phyloP scores from a whole-genome alignment of 805 yeast genomes.

The Wickerhamomyces chambardii region DNA sequence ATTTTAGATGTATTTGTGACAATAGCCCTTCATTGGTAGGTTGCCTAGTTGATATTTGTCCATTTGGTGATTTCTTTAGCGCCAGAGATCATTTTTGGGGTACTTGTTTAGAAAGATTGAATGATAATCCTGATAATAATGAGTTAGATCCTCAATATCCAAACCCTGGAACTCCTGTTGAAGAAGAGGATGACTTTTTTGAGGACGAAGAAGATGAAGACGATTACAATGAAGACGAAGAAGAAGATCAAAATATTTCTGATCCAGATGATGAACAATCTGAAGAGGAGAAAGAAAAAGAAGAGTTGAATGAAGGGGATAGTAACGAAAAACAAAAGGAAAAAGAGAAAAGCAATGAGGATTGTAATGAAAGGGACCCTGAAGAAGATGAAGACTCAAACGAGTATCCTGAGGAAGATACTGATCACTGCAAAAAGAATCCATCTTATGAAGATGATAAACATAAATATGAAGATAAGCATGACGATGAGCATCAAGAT shows the following conservation, averaged over 20 bases:
- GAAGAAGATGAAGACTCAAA: conserved; percentile 1
- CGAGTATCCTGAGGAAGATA: background rate
- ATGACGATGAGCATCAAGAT: conserved; percentile 3
- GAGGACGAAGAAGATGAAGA: background rate
- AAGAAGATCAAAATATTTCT: too few relatives aligned
- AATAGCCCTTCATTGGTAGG: conserved; percentile 28
- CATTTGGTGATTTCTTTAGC: conserved; percentile 29
- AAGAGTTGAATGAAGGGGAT: conserved; percentile 4
- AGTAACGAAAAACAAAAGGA: background rate
- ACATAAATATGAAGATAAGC: conserved; percentile 1
- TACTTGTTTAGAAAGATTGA: conserved; percentile 26
- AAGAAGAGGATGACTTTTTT: too few relatives aligned
- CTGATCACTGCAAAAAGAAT: conserved; percentile 15
- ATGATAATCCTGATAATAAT: background rate
- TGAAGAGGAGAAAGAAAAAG: background rate
- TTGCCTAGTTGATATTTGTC: conserved; percentile 37
- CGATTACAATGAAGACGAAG: background rate
- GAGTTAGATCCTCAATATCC: too few relatives aligned
- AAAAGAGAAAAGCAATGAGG: conserved; percentile 4
- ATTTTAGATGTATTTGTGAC: conserved; percentile 31
- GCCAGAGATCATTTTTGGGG: conserved; percentile 41
- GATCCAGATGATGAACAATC: background rate
- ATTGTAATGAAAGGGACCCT: conserved; percentile 1
- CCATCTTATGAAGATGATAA: background rate
- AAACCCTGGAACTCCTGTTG: background rate